Evolutionary conservation across 139 green algal species (phyloP), one percentile per base, ranked within the genome.

Genomic region (Chlamydomonas sp.): DNA sequence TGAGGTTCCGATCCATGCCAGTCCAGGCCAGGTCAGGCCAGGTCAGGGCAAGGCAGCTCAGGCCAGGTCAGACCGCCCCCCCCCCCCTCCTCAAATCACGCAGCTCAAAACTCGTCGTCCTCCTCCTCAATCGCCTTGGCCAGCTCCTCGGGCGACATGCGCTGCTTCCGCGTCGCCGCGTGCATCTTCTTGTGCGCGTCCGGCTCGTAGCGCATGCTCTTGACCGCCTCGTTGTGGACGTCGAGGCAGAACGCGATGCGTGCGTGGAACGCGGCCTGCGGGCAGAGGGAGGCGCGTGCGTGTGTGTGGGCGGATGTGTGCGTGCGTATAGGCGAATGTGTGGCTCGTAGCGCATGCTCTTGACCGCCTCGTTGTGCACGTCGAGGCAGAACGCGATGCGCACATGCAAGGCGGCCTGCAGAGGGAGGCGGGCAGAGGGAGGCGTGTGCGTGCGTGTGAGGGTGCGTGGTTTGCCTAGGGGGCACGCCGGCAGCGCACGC

Each of bases 191-290:
- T 66, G 59, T 66, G 59, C 33, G 59, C 59, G 43, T 66, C 59
- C 4, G 59, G 59, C 36, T 85, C 77, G 47, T 81, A 84, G 57
- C 78, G 70, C 80, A 83, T 84, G 20, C 74, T 71, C 72, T 80
- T 78, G 39, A 86, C 64, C 5, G 87, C 91, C 83, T 99, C 95
- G 73, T 98, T 98, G 79, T 98, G 91, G 30, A 96, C 81, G 80
- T 98, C 90, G 39, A 99, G 79, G 88, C 93, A 98, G 83, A 98
- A 98, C 6, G 90, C 88, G 20, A 95, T 89, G 74, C 94, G 89
- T 3, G 87, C 90, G 73, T 98, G 92, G 86, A 98, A 98, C 2
- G 92, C 91, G n/a, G 73, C 62, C 39, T 81, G 60, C n/a, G n/a
- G n/a, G n/a, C n/a, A n/a, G n/a, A n/a, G n/a, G n/a, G n/a, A n/a